These are phyloP conservation scores for Sicyos baderoa DNA, from an alignment of 306 rosid species.

Conservation along the genomic window DNA sequence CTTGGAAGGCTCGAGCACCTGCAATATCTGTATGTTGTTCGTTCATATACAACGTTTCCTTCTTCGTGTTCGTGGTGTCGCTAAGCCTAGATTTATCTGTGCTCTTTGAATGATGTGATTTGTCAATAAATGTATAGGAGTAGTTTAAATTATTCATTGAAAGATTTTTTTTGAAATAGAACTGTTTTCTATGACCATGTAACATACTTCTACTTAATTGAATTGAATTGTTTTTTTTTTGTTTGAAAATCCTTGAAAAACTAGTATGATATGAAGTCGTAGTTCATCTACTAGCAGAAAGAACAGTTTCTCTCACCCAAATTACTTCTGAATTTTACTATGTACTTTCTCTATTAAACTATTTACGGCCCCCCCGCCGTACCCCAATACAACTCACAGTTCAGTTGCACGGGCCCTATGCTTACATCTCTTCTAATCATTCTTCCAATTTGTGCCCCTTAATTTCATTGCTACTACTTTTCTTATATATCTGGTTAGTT, in stretches of 20 bases:
- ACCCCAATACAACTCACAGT: background rate
- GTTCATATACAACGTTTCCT: background rate
- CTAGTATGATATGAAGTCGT: background rate
- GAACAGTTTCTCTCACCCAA: too few relatives aligned
- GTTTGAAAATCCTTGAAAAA: background rate
- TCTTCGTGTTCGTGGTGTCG: background rate
- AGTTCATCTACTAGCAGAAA: too few relatives aligned
- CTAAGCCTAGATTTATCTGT: background rate
- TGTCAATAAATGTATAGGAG: background rate
- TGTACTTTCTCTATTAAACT: too few relatives aligned
- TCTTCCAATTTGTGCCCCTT: background rate
- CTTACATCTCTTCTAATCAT: background rate
- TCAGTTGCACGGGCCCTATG: background rate
- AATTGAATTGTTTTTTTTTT: too few relatives aligned
- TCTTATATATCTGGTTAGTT: background rate
- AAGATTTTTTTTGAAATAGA: background rate
- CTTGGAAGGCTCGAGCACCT: slow-evolving; percentile 77
- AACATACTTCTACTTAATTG: too few relatives aligned
- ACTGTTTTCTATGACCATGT: background rate
- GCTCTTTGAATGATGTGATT: background rate
- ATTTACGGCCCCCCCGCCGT: background rate
- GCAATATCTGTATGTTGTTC: slow-evolving; percentile 66
- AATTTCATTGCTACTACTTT: background rate
- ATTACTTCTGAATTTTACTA: background rate
- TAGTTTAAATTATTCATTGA: background rate